Conservation (phyloP, 257 asterid species). For the Lycium ferocissimum region DNA sequence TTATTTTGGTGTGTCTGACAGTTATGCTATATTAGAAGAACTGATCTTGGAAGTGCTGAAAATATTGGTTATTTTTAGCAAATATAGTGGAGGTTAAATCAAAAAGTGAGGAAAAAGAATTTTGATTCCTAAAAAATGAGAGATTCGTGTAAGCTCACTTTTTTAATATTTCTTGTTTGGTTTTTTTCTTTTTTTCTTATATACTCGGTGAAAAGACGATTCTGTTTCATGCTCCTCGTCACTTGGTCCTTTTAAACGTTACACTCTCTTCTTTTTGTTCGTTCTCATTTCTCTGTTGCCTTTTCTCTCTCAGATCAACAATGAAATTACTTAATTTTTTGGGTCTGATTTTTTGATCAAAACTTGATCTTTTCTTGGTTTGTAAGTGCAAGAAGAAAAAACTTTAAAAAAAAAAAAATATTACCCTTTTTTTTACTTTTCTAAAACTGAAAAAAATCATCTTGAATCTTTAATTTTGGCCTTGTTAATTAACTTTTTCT, state of each 20-base stretch:
- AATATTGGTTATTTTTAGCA: no score
- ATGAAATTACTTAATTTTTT: not conserved
- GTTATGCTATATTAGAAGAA: no score
- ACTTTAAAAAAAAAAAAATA: not conserved
- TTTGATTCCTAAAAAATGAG: slow-evolving; percentile 23
- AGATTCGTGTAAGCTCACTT: slow-evolving; percentile 35
- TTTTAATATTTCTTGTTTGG: not conserved
- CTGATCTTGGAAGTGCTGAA: no score
- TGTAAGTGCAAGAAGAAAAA: no score
- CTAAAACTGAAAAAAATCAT: not conserved
- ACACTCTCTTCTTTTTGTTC: slow-evolving; percentile 26
- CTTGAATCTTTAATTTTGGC: slow-evolving; percentile 8
- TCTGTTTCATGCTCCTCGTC: slow-evolving; percentile 29
- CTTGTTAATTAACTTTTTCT: not conserved
- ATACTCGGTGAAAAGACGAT: slow-evolving; percentile 19
- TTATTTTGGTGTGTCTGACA: no score
- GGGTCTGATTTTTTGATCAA: not conserved
- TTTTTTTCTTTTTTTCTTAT: slow-evolving; percentile 16
- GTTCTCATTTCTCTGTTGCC: not conserved
- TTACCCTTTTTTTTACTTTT: not conserved
- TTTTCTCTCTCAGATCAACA: not conserved
- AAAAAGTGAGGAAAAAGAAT: not conserved
- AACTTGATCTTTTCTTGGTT: not conserved
- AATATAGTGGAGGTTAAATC: not conserved
- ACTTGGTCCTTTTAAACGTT: slow-evolving; percentile 25